phyloP scores from a whole-genome alignment of 2,329 filamentous ascomycete species.

The Diplodia seriata region DNA sequence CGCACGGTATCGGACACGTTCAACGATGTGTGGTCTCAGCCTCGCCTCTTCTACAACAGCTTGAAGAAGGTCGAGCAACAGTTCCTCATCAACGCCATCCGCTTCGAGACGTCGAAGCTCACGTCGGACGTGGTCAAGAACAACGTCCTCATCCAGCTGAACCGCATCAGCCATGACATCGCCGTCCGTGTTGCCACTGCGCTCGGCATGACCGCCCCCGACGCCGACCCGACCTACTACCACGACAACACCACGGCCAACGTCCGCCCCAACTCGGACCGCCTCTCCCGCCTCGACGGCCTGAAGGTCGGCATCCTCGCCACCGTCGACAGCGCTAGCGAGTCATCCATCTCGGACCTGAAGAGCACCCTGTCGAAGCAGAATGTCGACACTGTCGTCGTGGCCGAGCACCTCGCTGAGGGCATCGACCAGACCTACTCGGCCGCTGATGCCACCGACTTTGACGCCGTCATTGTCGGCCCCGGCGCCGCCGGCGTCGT shows the following conservation, averaged over 20 bases:
- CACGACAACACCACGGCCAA: constrained; percentile 70
- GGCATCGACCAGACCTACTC: constrained; percentile 71
- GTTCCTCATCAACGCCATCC: constrained; percentile 74
- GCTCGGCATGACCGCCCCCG: constrained; percentile 65
- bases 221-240: constrained; percentile 69
- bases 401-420: constrained; percentile 63
- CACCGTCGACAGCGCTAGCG: constrained; percentile 54
- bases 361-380: constrained; percentile 56
- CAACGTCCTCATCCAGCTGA: constrained; percentile 73
- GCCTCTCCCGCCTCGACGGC: constrained; percentile 66
- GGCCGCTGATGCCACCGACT: constrained; percentile 66
- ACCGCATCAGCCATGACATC: constrained; percentile 71
- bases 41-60: constrained; percentile 75
- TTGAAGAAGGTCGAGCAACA: constrained; percentile 70
- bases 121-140: constrained; percentile 64
- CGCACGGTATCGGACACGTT: constrained; percentile 69
- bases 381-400: constrained; percentile 65
- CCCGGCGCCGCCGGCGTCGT: constrained; percentile 64
- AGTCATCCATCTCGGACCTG: constrained; percentile 61
- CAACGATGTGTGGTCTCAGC: constrained; percentile 74
- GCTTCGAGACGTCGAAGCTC: constrained; percentile 71
- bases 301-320: constrained; percentile 70
- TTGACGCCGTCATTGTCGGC: constrained; percentile 68
- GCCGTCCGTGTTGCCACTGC: constrained; percentile 68
- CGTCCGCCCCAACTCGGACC: constrained; percentile 65